These are phyloP conservation scores for Yamadazyma philogaea DNA, from an alignment of 805 yeast genomes.

Conservation along the genomic window DNA sequence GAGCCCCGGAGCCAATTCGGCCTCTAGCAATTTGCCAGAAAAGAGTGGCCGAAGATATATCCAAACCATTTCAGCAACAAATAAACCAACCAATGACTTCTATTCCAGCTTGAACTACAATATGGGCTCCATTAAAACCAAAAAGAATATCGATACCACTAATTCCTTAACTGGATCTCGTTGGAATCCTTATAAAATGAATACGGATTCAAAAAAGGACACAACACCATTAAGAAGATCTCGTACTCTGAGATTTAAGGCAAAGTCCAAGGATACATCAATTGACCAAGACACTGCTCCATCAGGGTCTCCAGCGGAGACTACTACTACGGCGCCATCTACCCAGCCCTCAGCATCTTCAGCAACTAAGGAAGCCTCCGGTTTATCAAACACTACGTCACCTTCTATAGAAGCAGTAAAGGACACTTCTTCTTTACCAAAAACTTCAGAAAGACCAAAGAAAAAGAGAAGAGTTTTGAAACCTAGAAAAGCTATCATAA, in stretches of 20 bases:
- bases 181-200: conserved; percentile 21
- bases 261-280: not conserved
- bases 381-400: not conserved
- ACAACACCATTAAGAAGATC: conserved; percentile 26
- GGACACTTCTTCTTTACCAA: conserved; percentile 2
- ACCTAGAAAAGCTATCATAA: conserved; percentile 88
- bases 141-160: conserved; percentile 13
- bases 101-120: conserved; percentile 22
- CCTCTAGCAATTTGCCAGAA: conserved; percentile 5
- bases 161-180: conserved; percentile 18
- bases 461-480: conserved; percentile 61
- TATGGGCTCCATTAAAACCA: conserved; percentile 12
- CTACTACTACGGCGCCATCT: not conserved
- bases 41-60: conserved; percentile 30
- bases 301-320: not conserved
- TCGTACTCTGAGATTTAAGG: conserved; percentile 27
- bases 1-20: conserved; percentile 7
- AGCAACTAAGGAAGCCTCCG: not conserved
- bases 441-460: conserved; percentile 9
- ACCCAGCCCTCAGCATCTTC: not conserved
- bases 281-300: not conserved
- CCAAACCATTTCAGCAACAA: conserved; percentile 31
- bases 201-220: conserved; percentile 9
- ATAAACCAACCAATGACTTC: conserved; percentile 18
- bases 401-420: conserved; percentile 7